phyloP scores from a whole-genome alignment of 768 basidiomycete genomes.

The Lanmaoa pseudosensibilis region DNA sequence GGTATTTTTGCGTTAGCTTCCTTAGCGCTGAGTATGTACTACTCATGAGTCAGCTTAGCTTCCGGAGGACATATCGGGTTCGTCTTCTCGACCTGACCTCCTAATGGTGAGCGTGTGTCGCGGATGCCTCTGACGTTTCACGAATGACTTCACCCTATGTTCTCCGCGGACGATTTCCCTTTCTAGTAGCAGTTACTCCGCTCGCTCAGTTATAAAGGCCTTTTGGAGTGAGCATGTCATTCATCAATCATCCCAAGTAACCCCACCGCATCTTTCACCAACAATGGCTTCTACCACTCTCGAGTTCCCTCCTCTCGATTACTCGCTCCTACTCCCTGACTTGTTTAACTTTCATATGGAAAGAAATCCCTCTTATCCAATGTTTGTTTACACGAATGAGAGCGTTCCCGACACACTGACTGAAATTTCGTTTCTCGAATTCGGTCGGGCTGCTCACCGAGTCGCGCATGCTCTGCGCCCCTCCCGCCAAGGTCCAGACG shows the following conservation, averaged over 20 bases:
- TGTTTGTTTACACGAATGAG: conserved; percentile 20
- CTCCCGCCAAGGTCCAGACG: conserved; percentile 22
- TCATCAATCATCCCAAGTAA: neutral
- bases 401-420: conserved; percentile 7
- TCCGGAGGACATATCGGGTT: neutral
- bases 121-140: neutral
- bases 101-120: neutral
- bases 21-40: too few species aligned
- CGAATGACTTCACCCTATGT: neutral
- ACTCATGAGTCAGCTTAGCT: neutral
- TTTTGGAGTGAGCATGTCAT: neutral
- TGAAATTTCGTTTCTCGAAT: conserved; percentile 29
- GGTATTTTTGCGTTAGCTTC: neutral
- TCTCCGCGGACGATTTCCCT: neutral
- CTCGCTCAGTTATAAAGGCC: conserved; percentile 17
- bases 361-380: conserved; percentile 25
- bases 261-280: neutral
- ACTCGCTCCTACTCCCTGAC: conserved; percentile 25
- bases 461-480: conserved; percentile 44
- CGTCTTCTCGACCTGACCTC: neutral
- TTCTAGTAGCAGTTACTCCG: conserved; percentile 1
- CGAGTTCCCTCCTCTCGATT: conserved; percentile 25
- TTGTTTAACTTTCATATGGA: conserved; percentile 27
- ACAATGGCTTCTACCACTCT: conserved; percentile 2
- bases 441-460: conserved; percentile 30